Conservation (phyloP, 2,329 filamentous ascomycete genomes). For the Fusarium udum region DNA sequence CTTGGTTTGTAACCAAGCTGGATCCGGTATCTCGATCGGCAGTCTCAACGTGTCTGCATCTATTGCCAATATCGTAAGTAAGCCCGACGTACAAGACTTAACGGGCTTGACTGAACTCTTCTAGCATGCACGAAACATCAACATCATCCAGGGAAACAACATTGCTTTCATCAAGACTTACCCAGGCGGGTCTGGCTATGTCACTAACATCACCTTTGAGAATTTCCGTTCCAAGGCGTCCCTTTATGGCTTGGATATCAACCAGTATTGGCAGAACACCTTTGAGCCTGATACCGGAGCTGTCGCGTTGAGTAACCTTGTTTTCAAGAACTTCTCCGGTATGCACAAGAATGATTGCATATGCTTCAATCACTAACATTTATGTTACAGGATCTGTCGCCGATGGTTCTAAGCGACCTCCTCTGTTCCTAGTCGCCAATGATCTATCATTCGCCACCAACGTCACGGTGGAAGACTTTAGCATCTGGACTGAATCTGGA, state of each 20-base stretch:
- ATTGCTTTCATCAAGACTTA: conserved; percentile 4
- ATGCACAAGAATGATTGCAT: fast-evolving
- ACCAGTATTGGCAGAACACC: background rate
- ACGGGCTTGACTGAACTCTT: fast-evolving
- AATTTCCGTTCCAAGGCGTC: background rate
- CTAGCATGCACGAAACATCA: background rate
- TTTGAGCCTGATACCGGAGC: background rate
- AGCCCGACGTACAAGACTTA: fast-evolving
- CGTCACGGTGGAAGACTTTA: background rate
- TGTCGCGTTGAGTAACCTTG: background rate
- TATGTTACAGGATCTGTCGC: background rate
- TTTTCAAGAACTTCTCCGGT: background rate
- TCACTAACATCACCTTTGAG: background rate
- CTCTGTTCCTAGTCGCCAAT: background rate
- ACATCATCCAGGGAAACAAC: background rate
- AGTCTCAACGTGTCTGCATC: background rate
- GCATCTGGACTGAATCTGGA: background rate
- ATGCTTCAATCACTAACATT: background rate
- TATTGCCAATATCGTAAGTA: background rate
- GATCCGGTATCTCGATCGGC: background rate
- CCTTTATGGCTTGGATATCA: background rate
- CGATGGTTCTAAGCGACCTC: background rate
- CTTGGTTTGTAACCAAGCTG: background rate
- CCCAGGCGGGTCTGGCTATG: background rate
- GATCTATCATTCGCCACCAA: background rate